These are phyloP conservation scores for Microbotryum lychnidis-dioicae DNA, from an alignment of 1,284 basidiomycete genomes.

Conservation along the genomic window DNA sequence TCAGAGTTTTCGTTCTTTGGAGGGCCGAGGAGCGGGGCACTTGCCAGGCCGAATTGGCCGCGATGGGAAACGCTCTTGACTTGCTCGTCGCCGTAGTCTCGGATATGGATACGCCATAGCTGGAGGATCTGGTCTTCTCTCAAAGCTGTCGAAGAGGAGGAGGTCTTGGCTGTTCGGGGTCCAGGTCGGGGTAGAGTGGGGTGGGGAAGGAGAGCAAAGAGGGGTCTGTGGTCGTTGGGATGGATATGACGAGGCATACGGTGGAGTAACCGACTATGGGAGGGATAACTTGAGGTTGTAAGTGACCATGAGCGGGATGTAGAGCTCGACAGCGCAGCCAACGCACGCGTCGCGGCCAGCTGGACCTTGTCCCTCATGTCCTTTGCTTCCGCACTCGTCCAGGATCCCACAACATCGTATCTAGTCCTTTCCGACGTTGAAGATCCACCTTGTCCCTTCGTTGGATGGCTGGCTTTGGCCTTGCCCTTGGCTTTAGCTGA, in stretches of 20 bases:
- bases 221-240: slow-evolving; percentile 23
- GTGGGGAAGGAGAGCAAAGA: slow-evolving; percentile 25
- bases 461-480: slow-evolving; percentile 4
- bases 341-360: slow-evolving; percentile 21
- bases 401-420: slow-evolving; percentile 20
- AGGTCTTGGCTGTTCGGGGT: slow-evolving; percentile 18
- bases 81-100: slow-evolving; percentile 21
- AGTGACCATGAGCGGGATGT: background rate
- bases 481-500: slow-evolving; percentile 10
- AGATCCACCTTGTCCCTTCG: background rate
- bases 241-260: slow-evolving; percentile 20
- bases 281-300: background rate
- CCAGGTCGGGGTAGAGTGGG: slow-evolving; percentile 25
- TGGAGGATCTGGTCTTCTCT: slow-evolving; percentile 23
- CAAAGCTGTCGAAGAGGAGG: background rate
- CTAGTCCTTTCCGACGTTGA: too few relatives aligned
- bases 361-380: slow-evolving; percentile 15
- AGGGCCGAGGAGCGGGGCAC: background rate
- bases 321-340: background rate
- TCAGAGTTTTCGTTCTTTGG: background rate
- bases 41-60: slow-evolving; percentile 26
- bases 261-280: slow-evolving; percentile 30
- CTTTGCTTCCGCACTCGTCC: slow-evolving; percentile 17
- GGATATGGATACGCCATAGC: slow-evolving; percentile 25
- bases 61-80: slow-evolving; percentile 23